A percentile compares a stretch with the other conserved stretches of the same genome.
phyloP scores from a whole-genome alignment of 148 eudicot species.

The Chenopodium album region DNA sequence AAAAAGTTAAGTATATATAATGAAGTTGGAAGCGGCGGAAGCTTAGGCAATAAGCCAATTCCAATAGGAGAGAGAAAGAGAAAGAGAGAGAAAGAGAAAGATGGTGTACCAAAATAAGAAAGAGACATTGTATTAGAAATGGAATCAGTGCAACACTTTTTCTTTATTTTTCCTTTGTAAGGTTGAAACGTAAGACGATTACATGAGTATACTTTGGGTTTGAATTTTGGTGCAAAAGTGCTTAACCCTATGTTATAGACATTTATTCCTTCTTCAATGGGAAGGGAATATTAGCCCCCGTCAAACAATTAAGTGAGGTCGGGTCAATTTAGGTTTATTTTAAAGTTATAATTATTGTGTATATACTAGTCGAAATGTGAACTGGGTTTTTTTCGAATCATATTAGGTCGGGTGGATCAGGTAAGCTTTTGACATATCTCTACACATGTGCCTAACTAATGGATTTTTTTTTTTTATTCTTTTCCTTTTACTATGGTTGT shows the following conservation, averaged over 20 bases:
- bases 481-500: no score
- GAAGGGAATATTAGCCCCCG: not conserved
- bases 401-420: no score
- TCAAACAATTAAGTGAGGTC: not conserved
- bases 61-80: slow-evolving; percentile 13
- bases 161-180: not conserved
- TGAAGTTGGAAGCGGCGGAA: not conserved
- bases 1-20: slow-evolving; percentile 4
- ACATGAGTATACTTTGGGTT: not conserved
- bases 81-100: slow-evolving; percentile 11
- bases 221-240: not conserved
- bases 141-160: slow-evolving; percentile 1
- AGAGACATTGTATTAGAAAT: slow-evolving; percentile 19
- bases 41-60: slow-evolving; percentile 19
- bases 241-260: slow-evolving; percentile 13
- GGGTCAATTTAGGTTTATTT: no score
- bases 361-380: no score
- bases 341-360: no score
- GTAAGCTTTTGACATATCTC: no score
- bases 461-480: not conserved
- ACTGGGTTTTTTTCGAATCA: no score
- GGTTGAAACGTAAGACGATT: not conserved
- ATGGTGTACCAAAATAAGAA: slow-evolving; percentile 25
- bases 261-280: slow-evolving; percentile 6
- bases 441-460: not conserved